Evolutionary conservation across 2,329 filamentous ascomycete genomes (phyloP), one percentile per base, ranked within the genome.

Genomic region (Botryotinia calthae): DNA sequence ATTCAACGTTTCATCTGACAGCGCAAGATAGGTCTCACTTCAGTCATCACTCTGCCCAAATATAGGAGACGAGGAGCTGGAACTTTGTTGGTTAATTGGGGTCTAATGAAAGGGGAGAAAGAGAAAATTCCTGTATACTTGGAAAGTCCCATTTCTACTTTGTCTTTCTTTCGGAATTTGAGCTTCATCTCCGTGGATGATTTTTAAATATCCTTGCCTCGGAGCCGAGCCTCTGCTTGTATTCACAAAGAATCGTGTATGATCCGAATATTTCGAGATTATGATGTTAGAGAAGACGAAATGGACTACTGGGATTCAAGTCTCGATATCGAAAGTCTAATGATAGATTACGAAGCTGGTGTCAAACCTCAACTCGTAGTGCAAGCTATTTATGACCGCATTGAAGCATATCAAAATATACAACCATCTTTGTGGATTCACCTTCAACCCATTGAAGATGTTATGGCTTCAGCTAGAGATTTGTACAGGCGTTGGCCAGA

Each of bases 361-460:
- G 75, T 79, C 63, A 76, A 73, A 58, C 76, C 78, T 59, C 76
- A 78, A 56, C 68, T 74, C 46, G 78, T 80, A 8, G 66, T 79
- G 18, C 73, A 77, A 64, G 76, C 77, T 8, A 74, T 80, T 10
- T 79, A 77, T 64, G 78, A 79, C 22, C 77, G 78, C 12, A 79
- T 80, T n/a, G 79, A 79, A 16, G 78, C 76, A 31, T 88, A 88
- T 76, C 77, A 84, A n/a, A 75, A 78, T 20, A 77, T 84, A 20
- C 79, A 80, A 82, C 87, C 76, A 79, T 85, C 85, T 1, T 83
- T 87, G 0, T 89, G 87, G 87, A 87, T 86, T 59, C 79, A 84
- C 73, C 81, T 86, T 22, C 81, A 83, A 40, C 76, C 82, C 0
- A 76, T 81, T n/a, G 82, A 83, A 14, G 80, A 83, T 5, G 80